Percentiles rank a stretch among this genome's conserved stretches.
phyloP scores from a whole-genome alignment of 2,329 filamentous ascomycete genomes.

The Xylariales sp. region DNA sequence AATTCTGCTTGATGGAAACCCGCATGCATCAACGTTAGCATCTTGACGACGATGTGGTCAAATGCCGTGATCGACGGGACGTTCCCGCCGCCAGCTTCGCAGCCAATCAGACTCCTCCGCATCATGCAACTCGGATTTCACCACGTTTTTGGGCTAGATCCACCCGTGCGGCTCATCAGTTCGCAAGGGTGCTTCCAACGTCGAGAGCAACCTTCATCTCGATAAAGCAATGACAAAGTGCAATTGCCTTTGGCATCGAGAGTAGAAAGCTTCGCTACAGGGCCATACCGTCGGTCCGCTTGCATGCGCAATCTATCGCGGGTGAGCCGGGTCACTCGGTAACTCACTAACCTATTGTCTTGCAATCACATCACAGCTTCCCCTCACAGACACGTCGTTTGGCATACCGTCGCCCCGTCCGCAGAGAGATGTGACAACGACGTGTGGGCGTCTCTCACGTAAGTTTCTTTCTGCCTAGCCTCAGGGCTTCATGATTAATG shows the following conservation, averaged over 20 bases:
- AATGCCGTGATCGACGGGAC: slow-evolving; percentile 4
- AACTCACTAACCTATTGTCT: not conserved
- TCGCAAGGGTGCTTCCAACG: slow-evolving; percentile 5
- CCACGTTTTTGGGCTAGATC: slow-evolving; percentile 10
- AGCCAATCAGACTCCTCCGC: slow-evolving; percentile 1
- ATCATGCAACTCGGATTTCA: not conserved
- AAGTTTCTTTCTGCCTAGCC: not conserved
- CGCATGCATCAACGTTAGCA: too few relatives aligned
- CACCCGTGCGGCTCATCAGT: slow-evolving; percentile 5
- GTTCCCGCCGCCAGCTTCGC: not conserved
- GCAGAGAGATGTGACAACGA: too few relatives aligned
- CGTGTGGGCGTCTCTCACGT: too few relatives aligned
- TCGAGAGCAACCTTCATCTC: not conserved
- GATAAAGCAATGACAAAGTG: not conserved
- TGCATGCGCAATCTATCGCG: too few relatives aligned
- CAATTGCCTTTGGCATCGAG: not conserved
- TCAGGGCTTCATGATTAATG: not conserved
- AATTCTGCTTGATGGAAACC: too few relatives aligned
- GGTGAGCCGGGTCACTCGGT: too few relatives aligned
- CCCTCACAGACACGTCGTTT: not conserved
- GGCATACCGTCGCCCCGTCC: not conserved
- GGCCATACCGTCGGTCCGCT: too few relatives aligned
- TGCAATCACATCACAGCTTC: not conserved
- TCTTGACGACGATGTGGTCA: not conserved
- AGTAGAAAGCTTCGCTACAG: too few relatives aligned